phyloP scores from a whole-genome alignment of 177 flowering plant species.

The Vitis hybrid region DNA sequence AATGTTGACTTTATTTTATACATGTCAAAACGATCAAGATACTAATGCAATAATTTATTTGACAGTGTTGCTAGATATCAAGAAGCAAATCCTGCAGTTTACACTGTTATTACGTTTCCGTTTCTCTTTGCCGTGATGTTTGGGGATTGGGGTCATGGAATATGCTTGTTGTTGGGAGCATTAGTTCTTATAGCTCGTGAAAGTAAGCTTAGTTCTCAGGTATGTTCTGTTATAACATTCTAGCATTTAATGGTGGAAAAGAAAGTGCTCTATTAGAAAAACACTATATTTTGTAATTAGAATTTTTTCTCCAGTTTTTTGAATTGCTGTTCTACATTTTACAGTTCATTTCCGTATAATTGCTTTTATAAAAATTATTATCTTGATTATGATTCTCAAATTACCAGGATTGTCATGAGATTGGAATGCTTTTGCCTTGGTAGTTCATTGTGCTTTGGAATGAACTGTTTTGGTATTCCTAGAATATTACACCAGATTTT shows the following conservation, averaged over 20 bases:
- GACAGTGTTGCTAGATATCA: constrained; percentile 89
- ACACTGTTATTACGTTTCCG: constrained; percentile 86
- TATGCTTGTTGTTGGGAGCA: constrained; percentile 88
- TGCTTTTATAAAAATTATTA: too few relatives aligned
- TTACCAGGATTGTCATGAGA: too few relatives aligned
- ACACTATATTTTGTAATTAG: too few relatives aligned
- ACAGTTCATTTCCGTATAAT: too few relatives aligned
- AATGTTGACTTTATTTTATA: background rate
- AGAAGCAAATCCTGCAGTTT: constrained; percentile 98
- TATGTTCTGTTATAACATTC: constrained; percentile 18
- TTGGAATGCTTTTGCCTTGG: too few relatives aligned
- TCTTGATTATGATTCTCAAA: too few relatives aligned
- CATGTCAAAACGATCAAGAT: background rate
- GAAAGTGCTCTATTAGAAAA: too few relatives aligned
- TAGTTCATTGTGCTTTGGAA: too few relatives aligned
- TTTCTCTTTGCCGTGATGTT: constrained; percentile 99
- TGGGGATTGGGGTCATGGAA: constrained; percentile 99
- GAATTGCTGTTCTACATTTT: too few relatives aligned
- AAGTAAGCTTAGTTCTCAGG: constrained; percentile 78
- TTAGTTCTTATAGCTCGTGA: constrained; percentile 79
- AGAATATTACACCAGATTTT: too few relatives aligned
- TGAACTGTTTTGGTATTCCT: too few relatives aligned
- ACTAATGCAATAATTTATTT: constrained; percentile 21
- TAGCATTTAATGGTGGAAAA: background rate
- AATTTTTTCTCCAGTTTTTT: too few relatives aligned